These are phyloP conservation scores for Excoecaria agallocha DNA, from an alignment of 345 rosid genomes.

Conservation along the genomic window DNA sequence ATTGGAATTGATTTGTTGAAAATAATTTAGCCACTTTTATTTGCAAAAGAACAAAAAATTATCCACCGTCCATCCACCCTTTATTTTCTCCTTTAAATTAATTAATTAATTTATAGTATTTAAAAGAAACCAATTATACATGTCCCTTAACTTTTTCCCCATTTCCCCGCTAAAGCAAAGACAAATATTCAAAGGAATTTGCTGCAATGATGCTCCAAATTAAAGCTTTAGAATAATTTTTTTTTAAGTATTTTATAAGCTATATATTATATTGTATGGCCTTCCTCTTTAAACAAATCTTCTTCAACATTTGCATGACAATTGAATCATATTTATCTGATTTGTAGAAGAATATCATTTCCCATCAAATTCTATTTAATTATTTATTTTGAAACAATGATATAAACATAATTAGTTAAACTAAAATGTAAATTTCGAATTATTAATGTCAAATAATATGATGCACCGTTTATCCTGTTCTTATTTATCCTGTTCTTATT, in stretches of 20 bases:
- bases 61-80: not conserved
- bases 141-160: not conserved
- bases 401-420: too few relatives aligned
- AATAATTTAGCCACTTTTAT: too few relatives aligned
- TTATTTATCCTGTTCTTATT: too few relatives aligned
- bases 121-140: not conserved
- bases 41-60: too few relatives aligned
- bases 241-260: not conserved
- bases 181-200: conserved; percentile 10
- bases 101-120: not conserved
- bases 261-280: not conserved
- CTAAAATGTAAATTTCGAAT: too few relatives aligned
- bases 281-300: not conserved
- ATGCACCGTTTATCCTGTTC: too few relatives aligned
- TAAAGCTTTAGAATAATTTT: not conserved
- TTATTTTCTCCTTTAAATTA: not conserved
- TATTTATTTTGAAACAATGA: too few relatives aligned
- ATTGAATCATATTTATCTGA: not conserved
- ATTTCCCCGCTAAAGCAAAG: not conserved
- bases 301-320: not conserved
- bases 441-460: too few relatives aligned
- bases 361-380: too few relatives aligned
- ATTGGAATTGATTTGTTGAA: too few relatives aligned
- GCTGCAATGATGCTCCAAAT: not conserved
- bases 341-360: not conserved